These are phyloP conservation scores for Ceratobasidium papillatum DNA, from an alignment of 1,284 basidiomycete species.

Conservation along the genomic window DNA sequence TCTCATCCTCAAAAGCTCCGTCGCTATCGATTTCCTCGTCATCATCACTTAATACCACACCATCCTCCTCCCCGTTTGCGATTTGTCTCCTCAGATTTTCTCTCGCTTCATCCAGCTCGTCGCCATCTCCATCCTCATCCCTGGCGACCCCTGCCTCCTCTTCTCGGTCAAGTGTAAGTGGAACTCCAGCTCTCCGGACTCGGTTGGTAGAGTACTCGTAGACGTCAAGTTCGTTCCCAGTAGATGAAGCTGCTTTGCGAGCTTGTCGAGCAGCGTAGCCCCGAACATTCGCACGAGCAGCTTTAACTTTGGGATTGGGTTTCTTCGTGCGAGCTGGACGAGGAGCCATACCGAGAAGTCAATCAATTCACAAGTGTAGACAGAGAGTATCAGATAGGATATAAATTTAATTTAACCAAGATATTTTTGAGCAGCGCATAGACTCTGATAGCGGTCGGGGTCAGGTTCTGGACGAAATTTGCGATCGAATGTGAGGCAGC, in stretches of 20 bases:
- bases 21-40: slow-evolving; percentile 85
- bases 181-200: slow-evolving; percentile 55
- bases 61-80: slow-evolving; percentile 60
- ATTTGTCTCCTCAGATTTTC: slow-evolving; percentile 68
- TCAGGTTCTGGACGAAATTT: slow-evolving; percentile 14
- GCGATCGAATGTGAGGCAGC: neutral
- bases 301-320: slow-evolving; percentile 15
- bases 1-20: slow-evolving; percentile 77
- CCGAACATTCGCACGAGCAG: slow-evolving; percentile 53
- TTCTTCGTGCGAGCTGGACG: slow-evolving; percentile 14
- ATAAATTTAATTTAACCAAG: neutral
- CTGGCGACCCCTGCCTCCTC: slow-evolving; percentile 53
- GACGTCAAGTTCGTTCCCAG: slow-evolving; percentile 42
- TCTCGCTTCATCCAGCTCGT: slow-evolving; percentile 53
- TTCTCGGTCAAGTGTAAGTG: slow-evolving; percentile 67
- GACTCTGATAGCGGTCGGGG: neutral
- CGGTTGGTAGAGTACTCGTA: slow-evolving; percentile 46
- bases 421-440: neutral
- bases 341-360: neutral
- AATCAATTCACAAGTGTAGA: neutral
- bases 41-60: slow-evolving; percentile 61
- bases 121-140: slow-evolving; percentile 54
- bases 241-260: slow-evolving; percentile 16
- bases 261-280: slow-evolving; percentile 64
- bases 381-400: neutral